Base-by-base conservation (phyloP, 768 basidiomycete species). In the Termitomyces sp. region DNA sequence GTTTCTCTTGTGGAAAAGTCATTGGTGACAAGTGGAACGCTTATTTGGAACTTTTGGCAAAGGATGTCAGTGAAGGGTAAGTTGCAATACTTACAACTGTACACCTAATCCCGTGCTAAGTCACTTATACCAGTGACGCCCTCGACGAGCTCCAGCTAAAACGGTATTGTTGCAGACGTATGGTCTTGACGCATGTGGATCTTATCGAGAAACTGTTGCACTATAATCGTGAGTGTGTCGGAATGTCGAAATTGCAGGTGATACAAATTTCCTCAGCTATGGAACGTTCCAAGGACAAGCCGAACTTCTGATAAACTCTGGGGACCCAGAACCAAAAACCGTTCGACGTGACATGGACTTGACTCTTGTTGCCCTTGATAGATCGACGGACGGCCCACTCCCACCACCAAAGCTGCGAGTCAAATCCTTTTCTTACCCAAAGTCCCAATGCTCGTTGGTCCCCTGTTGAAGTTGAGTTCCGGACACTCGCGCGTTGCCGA, bases 171-270 rank as follows among this genome's bases (percentile, higher is more conserved):
- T 98, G 96, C 73, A 81, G 95, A 47, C 84, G 96, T 48, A 98
- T 98, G 96, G 92, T 98, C 5, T 76, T 98, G 54, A 98, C 96
- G 0, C 96, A 98, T 70, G 96, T 98, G 56, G 96, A 98, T 73
- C 79, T 98, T 61, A 98, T 98, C 64, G 96, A 98, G 74, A 98
- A 98, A 73, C 80, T 98, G 18, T 77, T 98, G 24, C 93, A 96
- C 66, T 98, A 96, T 71, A 96, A 95, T 72, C 94, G 94, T 97
- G 52, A 64, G 89, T 54, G 77, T 18, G 57, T 44, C 54, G 18
- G 32, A 13, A 13, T 56, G 14, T 36, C 4, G 36, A 49, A 44
- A 32, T 30, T 35, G 52, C 11, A 36, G 35, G 35, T 36, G 35
- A 36, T 5, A 36, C 35, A 16, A 36, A 14, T 36, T 3, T 14